Evolutionary conservation across 805 yeast species (phyloP), one percentile per base, ranked within the genome.

Genomic region (Sugiyamaella lignohabitans): DNA sequence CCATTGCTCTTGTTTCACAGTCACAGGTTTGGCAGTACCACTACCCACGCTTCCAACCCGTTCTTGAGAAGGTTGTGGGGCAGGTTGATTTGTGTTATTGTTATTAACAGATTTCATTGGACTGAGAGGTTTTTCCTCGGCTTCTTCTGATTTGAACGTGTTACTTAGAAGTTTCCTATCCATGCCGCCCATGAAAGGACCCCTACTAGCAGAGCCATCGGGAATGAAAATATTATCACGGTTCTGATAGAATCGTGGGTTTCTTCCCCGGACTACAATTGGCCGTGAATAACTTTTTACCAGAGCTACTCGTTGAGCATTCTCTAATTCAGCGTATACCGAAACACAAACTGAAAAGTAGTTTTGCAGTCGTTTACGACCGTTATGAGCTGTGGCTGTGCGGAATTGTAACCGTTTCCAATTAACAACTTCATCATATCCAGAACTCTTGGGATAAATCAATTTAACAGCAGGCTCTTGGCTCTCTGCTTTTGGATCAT

Each of bases 201-300:
- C 20, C 10, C 45, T 27, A 21, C 50, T 30, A 19, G 30, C 43
- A 6, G 46, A 45, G 3, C 51, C 57, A 18, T 55, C 63, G 2
- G 53, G 45, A 18, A 78, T 70, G 42, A 71, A 55, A 18, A 76
- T 60, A 54, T 77, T 80, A 42, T 75, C 72, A 47, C 78, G 62
- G 47, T 75, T 77, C 29, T 71, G 69, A 54, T 78, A 78, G 51
- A 78, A 79, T n/a, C 76, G 69, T 2, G 84, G 83, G 53, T 78
- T 79, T 43, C 83, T 60, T 2, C 84, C 84, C 51, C 84, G 61
- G 5, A 78, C 83, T 11, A 75, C 74, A 2, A 79, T 72, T 1
- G 80, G 80, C 29, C 71, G 54, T 0, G 70, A 62, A 34, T 54
- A 52, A n/a, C 65, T 50, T 1, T 40, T 47, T 18, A 53, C 52